Evolutionary conservation across 2,329 filamentous ascomycete genomes (phyloP).

Genomic region (Colletotrichum eremochloae): DNA sequence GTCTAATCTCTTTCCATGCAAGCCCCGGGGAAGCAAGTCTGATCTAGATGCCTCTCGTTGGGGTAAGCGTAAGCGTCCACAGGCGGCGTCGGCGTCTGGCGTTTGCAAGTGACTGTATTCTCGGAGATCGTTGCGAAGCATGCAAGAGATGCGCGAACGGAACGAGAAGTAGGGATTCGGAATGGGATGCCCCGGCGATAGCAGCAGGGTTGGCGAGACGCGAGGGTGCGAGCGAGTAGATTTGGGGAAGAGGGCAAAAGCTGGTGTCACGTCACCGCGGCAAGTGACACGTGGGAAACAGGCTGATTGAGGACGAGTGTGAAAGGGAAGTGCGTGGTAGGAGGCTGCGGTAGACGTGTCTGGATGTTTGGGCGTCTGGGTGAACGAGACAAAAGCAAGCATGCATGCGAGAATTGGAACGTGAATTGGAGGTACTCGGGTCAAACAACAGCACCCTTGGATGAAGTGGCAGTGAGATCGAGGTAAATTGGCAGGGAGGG

Average conservation of each 20-base stretch:
- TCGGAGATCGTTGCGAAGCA: constrained; percentile 25
- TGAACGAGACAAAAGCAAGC: constrained; percentile 36
- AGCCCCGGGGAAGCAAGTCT: constrained; percentile 25
- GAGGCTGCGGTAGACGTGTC: constrained; percentile 33
- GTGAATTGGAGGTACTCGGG: constrained; percentile 32
- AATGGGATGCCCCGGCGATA: constrained; percentile 31
- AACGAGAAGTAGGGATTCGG: constrained; percentile 33
- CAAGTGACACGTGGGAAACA: constrained; percentile 36
- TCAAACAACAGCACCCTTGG: constrained; percentile 37
- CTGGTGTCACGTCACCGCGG: constrained; percentile 29
- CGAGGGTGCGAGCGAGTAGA: constrained; percentile 16
- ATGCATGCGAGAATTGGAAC: constrained; percentile 32
- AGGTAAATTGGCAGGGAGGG: constrained; percentile 45
- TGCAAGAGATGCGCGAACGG: constrained; percentile 24
- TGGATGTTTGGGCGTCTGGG: constrained; percentile 37
- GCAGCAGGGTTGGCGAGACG: constrained; percentile 18
- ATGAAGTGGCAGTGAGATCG: constrained; percentile 44
- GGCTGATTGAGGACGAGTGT: constrained; percentile 30
- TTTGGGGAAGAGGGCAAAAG: constrained; percentile 21
- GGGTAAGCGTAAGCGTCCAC: constrained; percentile 9
- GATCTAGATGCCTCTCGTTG: constrained; percentile 13
- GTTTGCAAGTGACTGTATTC: constrained; percentile 18
- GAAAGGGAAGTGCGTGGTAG: constrained; percentile 26
- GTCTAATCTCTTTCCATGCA: constrained; percentile 26
- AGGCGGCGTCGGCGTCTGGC: constrained; percentile 6